Base-by-base conservation (phyloP, 2,329 filamentous ascomycete genomes). In the Fusarium poae region DNA sequence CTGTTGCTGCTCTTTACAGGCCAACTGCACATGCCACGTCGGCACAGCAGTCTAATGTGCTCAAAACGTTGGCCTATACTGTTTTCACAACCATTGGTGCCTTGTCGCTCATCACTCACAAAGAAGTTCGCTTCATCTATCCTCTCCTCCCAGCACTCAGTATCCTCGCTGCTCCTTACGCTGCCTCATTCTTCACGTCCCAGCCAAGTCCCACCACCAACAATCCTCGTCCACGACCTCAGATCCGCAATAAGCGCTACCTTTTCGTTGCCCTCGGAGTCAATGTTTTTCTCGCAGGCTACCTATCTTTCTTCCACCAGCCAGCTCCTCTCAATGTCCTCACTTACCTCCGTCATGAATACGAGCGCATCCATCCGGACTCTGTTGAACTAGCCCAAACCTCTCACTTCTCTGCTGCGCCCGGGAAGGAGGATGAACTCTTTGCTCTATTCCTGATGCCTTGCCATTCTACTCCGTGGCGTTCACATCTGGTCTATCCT, bases 101-200 rank as follows among this genome's bases (percentile, higher is more conserved):
- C 3, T 85, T 98, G 34, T 97, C 93, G 2, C 76, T 92, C 46
- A 92, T 98, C 70, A 89, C 93, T 2, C 96, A 99, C 82, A 99
- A 99, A 79, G 96, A 99, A 84, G 92, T 97, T 72, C 93, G 96
- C 74, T 99, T 99, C 82, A 92, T 98, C 71, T 97, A 97, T 75
- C 95, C 96, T 2, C 86, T 99, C 20, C 86, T 98, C 3, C 95
- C 96, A 2, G 86, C 90, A n/a, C 85, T 99, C 9, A 93, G 96
- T 77, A 82, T 97, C 66, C 83, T 98, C 39, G 88, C 92, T 2
- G 93, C 93, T 0, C 86, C 88, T 0, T 85, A 89, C 4, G 80
- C 92, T 18, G 82, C 87, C 4, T 78, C 82, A 11, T 94, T 92
- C 81, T 93, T 95, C 77, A 82, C 80, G 27, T 74, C 79, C 18